Percentiles rank a stretch among this genome's conserved stretches.
Conservation (phyloP, 495 filamentous ascomycete genomes). For the Chaetomium fimeti region DNA sequence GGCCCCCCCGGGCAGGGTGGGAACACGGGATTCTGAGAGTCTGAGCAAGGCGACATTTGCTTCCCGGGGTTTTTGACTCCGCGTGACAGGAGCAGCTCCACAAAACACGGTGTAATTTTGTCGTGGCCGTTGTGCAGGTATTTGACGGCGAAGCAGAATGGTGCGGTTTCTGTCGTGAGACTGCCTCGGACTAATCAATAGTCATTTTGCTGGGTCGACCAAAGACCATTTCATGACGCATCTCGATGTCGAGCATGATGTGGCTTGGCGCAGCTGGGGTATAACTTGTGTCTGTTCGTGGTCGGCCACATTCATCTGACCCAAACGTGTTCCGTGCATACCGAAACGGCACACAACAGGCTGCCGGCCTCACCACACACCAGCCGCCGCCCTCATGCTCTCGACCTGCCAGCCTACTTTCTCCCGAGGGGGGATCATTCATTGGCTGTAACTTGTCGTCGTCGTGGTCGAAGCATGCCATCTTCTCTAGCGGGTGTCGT, state of each 20-base stretch:
- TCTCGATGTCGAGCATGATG: not conserved
- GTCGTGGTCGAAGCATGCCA: not conserved
- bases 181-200: not conserved
- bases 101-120: slow-evolving; percentile 4
- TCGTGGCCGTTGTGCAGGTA: not conserved
- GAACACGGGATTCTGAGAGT: slow-evolving; percentile 4
- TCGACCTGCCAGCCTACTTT: not conserved
- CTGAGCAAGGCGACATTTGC: slow-evolving; percentile 15
- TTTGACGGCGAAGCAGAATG: not conserved
- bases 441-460: not conserved
- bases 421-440: not conserved
- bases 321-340: slow-evolving; percentile 14
- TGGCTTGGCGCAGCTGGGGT: slow-evolving; percentile 1
- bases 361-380: slow-evolving; percentile 5
- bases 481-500: not conserved
- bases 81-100: slow-evolving; percentile 7
- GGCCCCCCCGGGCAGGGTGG: not conserved
- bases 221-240: not conserved
- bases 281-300: too few species aligned
- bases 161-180: not conserved
- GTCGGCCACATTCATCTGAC: slow-evolving; percentile 5
- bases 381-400: not conserved
- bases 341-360: slow-evolving; percentile 2
- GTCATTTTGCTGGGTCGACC: not conserved
- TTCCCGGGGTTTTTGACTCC: slow-evolving; percentile 13